Percentiles rank a stretch among this genome's conserved stretches.
Conservation (phyloP, 2,329 filamentous ascomycete species). For the Trichoderma sp. region DNA sequence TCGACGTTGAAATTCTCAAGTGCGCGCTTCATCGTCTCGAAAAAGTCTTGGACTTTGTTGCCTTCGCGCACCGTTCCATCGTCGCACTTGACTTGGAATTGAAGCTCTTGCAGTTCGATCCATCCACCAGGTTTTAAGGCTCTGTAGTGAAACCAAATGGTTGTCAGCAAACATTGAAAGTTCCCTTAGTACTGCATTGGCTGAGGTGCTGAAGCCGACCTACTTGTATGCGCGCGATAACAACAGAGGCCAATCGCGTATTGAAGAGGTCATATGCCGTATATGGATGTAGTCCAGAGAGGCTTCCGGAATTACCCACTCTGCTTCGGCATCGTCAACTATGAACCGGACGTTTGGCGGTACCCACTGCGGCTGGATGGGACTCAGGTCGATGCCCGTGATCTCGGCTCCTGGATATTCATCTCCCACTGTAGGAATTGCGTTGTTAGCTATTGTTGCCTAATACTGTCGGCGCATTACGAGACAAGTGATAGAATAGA, state of each 20-base stretch:
- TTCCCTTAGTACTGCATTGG: accelerated
- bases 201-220: neutral
- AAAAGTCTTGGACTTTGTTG: constrained; percentile 30
- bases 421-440: constrained; percentile 32
- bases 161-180: neutral
- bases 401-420: constrained; percentile 39
- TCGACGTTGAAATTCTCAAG: constrained; percentile 32
- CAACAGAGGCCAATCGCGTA: constrained; percentile 30
- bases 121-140: constrained; percentile 44
- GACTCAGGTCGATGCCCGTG: constrained; percentile 39
- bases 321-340: constrained; percentile 35
- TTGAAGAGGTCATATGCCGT: constrained; percentile 30
- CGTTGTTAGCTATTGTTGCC: neutral
- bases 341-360: constrained; percentile 39
- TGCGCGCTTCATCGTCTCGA: constrained; percentile 29
- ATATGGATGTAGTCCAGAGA: constrained; percentile 35
- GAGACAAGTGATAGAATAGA: neutral
- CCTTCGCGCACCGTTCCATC: constrained; percentile 29
- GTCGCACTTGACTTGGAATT: constrained; percentile 30
- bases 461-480: neutral
- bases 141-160: constrained; percentile 6
- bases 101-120: constrained; percentile 42
- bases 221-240: constrained; percentile 8
- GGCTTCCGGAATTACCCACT: constrained; percentile 43
- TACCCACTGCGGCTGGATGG: constrained; percentile 35